A percentile compares a stretch with the other conserved stretches of the same genome.
phyloP scores from a whole-genome alignment of 2,329 filamentous ascomycete species.

The Knufia fluminis region DNA sequence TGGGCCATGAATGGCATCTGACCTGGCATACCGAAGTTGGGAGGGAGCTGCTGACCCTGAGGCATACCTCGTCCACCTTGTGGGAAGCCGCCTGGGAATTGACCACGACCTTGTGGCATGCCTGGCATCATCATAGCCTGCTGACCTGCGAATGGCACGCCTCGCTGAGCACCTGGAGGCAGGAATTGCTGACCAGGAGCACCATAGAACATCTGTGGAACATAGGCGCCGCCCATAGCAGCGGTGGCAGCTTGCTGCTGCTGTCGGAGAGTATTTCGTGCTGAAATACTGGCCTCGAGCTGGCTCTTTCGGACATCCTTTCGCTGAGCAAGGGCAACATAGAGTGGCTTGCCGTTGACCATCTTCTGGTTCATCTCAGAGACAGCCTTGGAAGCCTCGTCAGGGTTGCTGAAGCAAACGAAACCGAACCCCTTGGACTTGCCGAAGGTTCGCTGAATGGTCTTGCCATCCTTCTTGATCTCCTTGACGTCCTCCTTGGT shows the following conservation, averaged over 20 bases:
- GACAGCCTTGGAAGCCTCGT: slow-evolving; percentile 97
- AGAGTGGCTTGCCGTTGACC: slow-evolving; percentile 92
- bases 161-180: slow-evolving; percentile 41
- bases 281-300: slow-evolving; percentile 97
- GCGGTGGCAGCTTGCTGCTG: slow-evolving; percentile 90
- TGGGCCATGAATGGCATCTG: slow-evolving; percentile 53
- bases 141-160: slow-evolving; percentile 52
- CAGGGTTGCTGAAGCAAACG: slow-evolving; percentile 99
- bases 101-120: slow-evolving; percentile 66
- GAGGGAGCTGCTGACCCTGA: slow-evolving; percentile 73
- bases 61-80: slow-evolving; percentile 82
- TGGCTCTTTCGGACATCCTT: slow-evolving; percentile 99
- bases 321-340: slow-evolving; percentile 95
- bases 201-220: slow-evolving; percentile 83
- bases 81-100: slow-evolving; percentile 73
- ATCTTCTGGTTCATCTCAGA: slow-evolving; percentile 99
- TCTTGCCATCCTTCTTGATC: slow-evolving; percentile 43
- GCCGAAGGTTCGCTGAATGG: slow-evolving; percentile 62
- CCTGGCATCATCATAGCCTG: slow-evolving; percentile 51
- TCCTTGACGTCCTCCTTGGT: slow-evolving; percentile 44
- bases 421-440: slow-evolving; percentile 99
- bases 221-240: slow-evolving; percentile 73
- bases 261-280: slow-evolving; percentile 96
- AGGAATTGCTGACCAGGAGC: slow-evolving; percentile 48
- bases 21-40: slow-evolving; percentile 70